Percentiles rank a stretch among this genome's conserved stretches.
phyloP scores from a whole-genome alignment of 805 yeast species.

The Nakazawaea holstii region DNA sequence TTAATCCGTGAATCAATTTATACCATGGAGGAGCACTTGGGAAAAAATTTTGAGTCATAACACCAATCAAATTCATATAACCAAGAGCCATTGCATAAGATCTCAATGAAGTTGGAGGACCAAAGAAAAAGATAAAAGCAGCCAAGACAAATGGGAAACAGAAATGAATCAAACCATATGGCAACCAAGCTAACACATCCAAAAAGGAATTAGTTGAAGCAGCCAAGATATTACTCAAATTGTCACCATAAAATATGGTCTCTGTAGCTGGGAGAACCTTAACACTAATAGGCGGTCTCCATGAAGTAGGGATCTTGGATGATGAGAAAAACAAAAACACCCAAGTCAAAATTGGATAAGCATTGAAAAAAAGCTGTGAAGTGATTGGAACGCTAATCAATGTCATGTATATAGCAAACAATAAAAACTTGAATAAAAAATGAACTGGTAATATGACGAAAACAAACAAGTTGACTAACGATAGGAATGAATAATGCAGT shows the following conservation, averaged over 20 bases:
- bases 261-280: constrained; percentile 88
- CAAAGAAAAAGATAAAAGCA: constrained; percentile 71
- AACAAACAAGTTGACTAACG: constrained; percentile 51
- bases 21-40: constrained; percentile 99
- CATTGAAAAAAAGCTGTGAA: constrained; percentile 78
- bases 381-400: constrained; percentile 67
- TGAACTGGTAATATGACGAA: constrained; percentile 53
- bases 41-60: constrained; percentile 70
- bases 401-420: constrained; percentile 32
- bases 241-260: constrained; percentile 87
- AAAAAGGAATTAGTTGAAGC: constrained; percentile 57
- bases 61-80: constrained; percentile 86
- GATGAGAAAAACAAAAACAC: constrained; percentile 75
- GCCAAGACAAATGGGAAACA: constrained; percentile 89
- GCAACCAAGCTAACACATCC: constrained; percentile 91
- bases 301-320: constrained; percentile 61
- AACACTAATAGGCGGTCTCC: constrained; percentile 87
- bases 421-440: constrained; percentile 28
- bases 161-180: constrained; percentile 89
- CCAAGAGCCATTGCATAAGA: constrained; percentile 93
- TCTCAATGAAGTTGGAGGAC: constrained; percentile 82
- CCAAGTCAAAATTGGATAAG: constrained; percentile 84
- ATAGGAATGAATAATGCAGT: constrained; percentile 42
- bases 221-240: constrained; percentile 78
- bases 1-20: constrained; percentile 74